phyloP scores from a whole-genome alignment of 441 rosid genomes.

The Brassica balearica region DNA sequence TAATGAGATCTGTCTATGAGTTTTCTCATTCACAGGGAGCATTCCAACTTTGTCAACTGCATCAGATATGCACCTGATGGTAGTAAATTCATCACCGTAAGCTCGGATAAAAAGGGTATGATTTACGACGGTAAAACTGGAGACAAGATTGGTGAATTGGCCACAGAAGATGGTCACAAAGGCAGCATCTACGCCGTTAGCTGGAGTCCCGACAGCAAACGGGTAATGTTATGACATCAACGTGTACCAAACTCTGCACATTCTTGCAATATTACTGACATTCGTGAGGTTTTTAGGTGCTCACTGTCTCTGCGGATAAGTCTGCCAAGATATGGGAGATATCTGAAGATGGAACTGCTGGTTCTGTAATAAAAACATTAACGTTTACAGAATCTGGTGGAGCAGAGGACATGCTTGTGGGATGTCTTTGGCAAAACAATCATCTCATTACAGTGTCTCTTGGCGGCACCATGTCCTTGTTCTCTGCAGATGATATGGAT shows the following conservation, averaged over 20 bases:
- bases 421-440: slow-evolving; percentile 93
- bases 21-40: slow-evolving; percentile 58
- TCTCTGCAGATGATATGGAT: slow-evolving; percentile 73
- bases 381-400: slow-evolving; percentile 71
- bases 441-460: slow-evolving; percentile 86
- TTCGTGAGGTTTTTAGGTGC: slow-evolving; percentile 52
- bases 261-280: slow-evolving; percentile 17
- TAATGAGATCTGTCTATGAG: slow-evolving; percentile 6
- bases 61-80: slow-evolving; percentile 93
- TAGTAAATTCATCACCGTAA: slow-evolving; percentile 76
- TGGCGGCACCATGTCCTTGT: slow-evolving; percentile 81
- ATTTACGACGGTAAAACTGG: slow-evolving; percentile 84
- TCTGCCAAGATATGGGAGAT: slow-evolving; percentile 93
- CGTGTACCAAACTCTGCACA: not conserved
- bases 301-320: slow-evolving; percentile 96
- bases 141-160: slow-evolving; percentile 77
- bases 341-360: slow-evolving; percentile 67
- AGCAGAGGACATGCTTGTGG: slow-evolving; percentile 90
- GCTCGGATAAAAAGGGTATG: slow-evolving; percentile 88
- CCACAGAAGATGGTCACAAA: slow-evolving; percentile 79
- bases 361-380: slow-evolving; percentile 68
- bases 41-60: slow-evolving; percentile 91
- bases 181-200: slow-evolving; percentile 89
- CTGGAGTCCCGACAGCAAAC: slow-evolving; percentile 95
- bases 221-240: slow-evolving; percentile 50